Evolutionary conservation across 177 flowering plant genomes (phyloP), one percentile per base, ranked within the genome.

Genomic region (Vitis hybrid): DNA sequence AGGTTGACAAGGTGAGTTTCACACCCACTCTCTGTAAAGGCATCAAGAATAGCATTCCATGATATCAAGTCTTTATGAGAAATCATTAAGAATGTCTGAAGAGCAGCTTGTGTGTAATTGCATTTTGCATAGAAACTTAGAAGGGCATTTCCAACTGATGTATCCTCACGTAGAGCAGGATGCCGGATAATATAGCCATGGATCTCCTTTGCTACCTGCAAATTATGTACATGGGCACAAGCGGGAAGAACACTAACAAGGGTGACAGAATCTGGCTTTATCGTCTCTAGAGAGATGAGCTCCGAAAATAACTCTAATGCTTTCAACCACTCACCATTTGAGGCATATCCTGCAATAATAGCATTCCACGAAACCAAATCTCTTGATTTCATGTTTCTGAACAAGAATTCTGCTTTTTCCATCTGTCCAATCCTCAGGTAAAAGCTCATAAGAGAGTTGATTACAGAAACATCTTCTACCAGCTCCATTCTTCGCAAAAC

Each of bases 361-460:
- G 92, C 81, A 77, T 91, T 91, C 98, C 98, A 91, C n/a, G 97
- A 87, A 70, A 93, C 89, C 78, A 85, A 61, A 80, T 93, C 97
- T 76, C 82, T 83, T 11, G 71, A 72, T 48, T 67, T 27, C 89
- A 88, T 85, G 61, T 72, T 72, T 24, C 64, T 19, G 59, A 93
- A 93, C 71, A 91, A 49, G 50, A 48, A 61, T 62, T 85, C 87
- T 13, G 89, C 92, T 65, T 80, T 83, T 70, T 72, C 63, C 74
- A 81, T 56, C 50, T 54, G 57, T 65, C 92, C 90, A 56, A 76
- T 74, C 76, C 86, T 88, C 68, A 85, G 76, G 79, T 93, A 93
- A 71, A 84, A 89, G 62, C 89, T 88, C 65, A 93, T 11, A 52
- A 93, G 75, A 27, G 97, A 85, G 82, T 90, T 93, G 59, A 75